Evolutionary conservation across 2,329 filamentous ascomycete genomes (phyloP), one percentile per base, ranked within the genome.

Genomic region (Magnaporthiopsis rhizophila): DNA sequence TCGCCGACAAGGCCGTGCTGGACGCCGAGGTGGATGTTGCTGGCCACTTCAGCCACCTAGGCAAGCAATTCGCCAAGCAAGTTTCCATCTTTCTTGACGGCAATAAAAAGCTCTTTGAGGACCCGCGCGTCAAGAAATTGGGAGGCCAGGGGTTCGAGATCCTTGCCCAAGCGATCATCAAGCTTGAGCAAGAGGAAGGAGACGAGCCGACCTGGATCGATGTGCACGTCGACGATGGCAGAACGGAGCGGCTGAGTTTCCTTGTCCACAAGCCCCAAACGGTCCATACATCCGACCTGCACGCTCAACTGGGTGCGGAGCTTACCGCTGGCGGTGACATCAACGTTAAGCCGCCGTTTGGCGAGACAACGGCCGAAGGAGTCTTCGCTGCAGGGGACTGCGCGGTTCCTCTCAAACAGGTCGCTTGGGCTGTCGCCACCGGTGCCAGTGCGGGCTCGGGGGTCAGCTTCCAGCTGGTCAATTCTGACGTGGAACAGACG

Each of bases 321-420:
- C 18, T 53, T 2, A 11, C 18, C 9, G 45, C 9, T 2, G 8
- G 45, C 45, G n/a, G 45, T 5, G n/a, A 53, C 7, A 53, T 53
- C 45, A 24, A 53, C 3, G 13, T 21, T 45, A 38, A 28, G 26
- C 67, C 70, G 2, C 81, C 81, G 50, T 82, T 84, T 68, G 75
- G 79, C 57, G 75, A 79, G 69, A 83, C 83, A 3, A 81, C 71
- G 64, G 76, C 83, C 0, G 71, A 73, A 2, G 84, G 84, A 0
- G 79, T 82, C 3, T 85, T 82, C 72, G 83, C 82, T 0, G 81
- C 75, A 0, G 84, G 84, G 0, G 84, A 87, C 71, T 79, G 75
- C 63, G 73, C 71, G 1, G 45, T 53, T 9, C 18, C 45, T 24
- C 45, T 53, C 45, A 53, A 53, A 18, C 13, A 72, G 72, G 12